Conservation (phyloP, 352 stramenopile species). For the Phytophthora ohioensis region DNA sequence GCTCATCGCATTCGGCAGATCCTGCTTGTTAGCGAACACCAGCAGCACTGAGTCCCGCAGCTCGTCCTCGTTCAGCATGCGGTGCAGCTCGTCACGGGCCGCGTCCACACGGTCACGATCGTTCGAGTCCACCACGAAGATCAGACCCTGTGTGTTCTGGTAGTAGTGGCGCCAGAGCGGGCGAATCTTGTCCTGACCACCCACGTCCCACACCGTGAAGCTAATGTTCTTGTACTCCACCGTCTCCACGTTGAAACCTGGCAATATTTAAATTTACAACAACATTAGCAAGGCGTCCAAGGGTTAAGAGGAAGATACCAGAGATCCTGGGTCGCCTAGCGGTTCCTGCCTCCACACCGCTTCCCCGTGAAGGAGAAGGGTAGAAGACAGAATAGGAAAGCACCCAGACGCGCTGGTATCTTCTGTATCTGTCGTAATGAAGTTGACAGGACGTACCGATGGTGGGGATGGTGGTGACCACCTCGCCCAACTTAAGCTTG, state of each 20-base stretch:
- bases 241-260: slow-evolving; percentile 99
- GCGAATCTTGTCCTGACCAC: slow-evolving; percentile 99
- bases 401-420: neutral
- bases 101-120: slow-evolving; percentile 98
- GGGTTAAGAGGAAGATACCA: neutral
- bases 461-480: slow-evolving; percentile 98
- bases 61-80: slow-evolving; percentile 99
- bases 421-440: slow-evolving; percentile 50
- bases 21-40: slow-evolving; percentile 99
- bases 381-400: neutral
- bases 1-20: slow-evolving; percentile 96
- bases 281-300: slow-evolving; percentile 5
- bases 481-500: slow-evolving; percentile 92
- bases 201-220: slow-evolving; percentile 99
- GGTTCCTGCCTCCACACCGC: neutral
- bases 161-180: slow-evolving; percentile 99
- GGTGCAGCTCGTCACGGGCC: slow-evolving; percentile 97
- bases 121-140: slow-evolving; percentile 99
- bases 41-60: slow-evolving; percentile 97
- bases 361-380: slow-evolving; percentile 1
- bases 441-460: slow-evolving; percentile 81
- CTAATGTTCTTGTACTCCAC: slow-evolving; percentile 99
- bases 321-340: slow-evolving; percentile 43
- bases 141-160: slow-evolving; percentile 99
- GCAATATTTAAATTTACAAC: slow-evolving; percentile 5